These are phyloP conservation scores for Aspergillus texensis DNA, from an alignment of 2,329 filamentous ascomycete genomes.

Conservation along the genomic window DNA sequence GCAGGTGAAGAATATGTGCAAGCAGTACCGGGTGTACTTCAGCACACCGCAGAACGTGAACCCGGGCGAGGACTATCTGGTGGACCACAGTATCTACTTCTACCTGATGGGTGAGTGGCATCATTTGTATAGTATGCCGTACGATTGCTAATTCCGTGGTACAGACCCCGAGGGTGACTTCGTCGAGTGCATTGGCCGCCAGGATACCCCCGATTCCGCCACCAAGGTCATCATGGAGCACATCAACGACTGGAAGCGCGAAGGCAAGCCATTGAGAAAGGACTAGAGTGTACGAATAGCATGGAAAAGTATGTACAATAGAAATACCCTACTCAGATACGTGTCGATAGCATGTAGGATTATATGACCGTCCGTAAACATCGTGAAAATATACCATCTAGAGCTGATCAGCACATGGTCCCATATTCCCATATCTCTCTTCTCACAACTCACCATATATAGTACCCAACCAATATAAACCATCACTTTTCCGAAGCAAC, in stretches of 20 bases:
- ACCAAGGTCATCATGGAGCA: slow-evolving; percentile 84
- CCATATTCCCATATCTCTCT: neutral
- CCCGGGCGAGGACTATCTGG: slow-evolving; percentile 93
- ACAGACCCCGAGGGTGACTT: slow-evolving; percentile 94
- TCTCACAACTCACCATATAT: neutral
- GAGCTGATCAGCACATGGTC: neutral
- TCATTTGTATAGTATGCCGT: neutral
- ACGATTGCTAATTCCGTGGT: slow-evolving; percentile 8
- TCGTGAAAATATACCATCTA: neutral
- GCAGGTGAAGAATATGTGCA: slow-evolving; percentile 91
- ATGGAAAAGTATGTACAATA: slow-evolving; percentile 25
- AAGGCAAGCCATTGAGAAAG: slow-evolving; percentile 55
- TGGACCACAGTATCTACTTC: slow-evolving; percentile 99
- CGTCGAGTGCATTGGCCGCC: slow-evolving; percentile 91
- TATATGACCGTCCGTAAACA: neutral
- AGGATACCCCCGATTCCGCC: slow-evolving; percentile 86
- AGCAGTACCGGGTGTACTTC: slow-evolving; percentile 96
- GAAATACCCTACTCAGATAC: slow-evolving; percentile 30
- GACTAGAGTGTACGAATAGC: slow-evolving; percentile 22
- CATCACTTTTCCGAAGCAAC: neutral
- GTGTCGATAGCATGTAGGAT: slow-evolving; percentile 5
- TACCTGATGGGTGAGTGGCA: slow-evolving; percentile 79
- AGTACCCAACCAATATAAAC: neutral
- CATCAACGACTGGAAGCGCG: slow-evolving; percentile 73
- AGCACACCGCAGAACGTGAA: slow-evolving; percentile 86